These are phyloP conservation scores for Papilionanthe hybrid DNA, from an alignment of 116 monocot species.

Conservation along the genomic window DNA sequence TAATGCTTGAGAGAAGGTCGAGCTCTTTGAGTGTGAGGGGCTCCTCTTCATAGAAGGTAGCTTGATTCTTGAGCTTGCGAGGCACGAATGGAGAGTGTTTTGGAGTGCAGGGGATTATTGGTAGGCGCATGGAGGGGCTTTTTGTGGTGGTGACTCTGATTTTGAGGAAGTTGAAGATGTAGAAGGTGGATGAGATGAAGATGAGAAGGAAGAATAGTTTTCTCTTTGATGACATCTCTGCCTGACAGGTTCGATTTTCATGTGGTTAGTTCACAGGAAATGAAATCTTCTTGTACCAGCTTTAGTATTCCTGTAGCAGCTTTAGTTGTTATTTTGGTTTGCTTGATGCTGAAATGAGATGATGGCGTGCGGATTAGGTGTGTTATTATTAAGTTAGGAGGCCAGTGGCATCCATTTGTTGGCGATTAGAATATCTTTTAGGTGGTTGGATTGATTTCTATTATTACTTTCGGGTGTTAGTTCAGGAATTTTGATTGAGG, in stretches of 20 bases:
- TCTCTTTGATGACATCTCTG: conserved; percentile 40
- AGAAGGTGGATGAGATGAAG: conserved; percentile 33
- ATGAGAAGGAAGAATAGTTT: conserved; percentile 29
- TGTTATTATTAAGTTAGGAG: no score
- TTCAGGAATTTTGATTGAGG: no score
- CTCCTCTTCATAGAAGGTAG: not conserved
- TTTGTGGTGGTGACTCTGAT: conserved; percentile 20
- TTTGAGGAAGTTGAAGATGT: conserved; percentile 40
- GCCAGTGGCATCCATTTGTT: no score
- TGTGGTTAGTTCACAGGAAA: not conserved
- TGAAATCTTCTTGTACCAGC: no score
- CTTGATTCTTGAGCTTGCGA: not conserved
- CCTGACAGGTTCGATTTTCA: not conserved
- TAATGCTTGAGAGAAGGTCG: conserved; percentile 24
- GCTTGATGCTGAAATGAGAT: no score
- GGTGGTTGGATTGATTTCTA: no score
- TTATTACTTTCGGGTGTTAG: no score
- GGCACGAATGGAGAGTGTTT: not conserved
- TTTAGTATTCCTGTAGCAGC: no score
- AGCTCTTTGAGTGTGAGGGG: conserved; percentile 46
- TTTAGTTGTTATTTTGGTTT: no score
- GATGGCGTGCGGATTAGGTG: no score
- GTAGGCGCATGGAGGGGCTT: not conserved
- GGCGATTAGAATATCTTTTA: no score
- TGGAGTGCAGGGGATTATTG: not conserved